These are phyloP conservation scores for Tricholoma bakamatsutake DNA, from an alignment of 768 basidiomycete genomes.

Conservation along the genomic window DNA sequence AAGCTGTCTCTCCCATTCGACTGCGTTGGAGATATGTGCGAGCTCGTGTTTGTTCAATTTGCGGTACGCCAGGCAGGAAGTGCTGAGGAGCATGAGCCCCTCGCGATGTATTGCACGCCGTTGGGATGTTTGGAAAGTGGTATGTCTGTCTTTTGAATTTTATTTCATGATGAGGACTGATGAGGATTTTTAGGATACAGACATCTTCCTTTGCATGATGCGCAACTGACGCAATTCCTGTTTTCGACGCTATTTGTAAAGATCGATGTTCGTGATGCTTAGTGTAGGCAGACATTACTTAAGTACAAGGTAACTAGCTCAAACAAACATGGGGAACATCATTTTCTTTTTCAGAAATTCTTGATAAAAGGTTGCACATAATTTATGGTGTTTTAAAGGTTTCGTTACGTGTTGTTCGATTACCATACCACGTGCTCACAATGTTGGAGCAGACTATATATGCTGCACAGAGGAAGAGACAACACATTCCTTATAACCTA, in stretches of 20 bases:
- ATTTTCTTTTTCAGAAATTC: too few species aligned
- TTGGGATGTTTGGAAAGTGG: slow-evolving; percentile 70
- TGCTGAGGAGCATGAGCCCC: slow-evolving; percentile 50
- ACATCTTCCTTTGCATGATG: slow-evolving; percentile 86
- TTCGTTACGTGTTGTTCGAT: too few species aligned
- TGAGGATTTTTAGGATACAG: slow-evolving; percentile 58
- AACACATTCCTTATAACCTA: too few species aligned
- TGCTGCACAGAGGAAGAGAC: too few species aligned
- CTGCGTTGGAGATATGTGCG: slow-evolving; percentile 66
- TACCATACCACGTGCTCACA: too few species aligned
- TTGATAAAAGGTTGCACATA: too few species aligned
- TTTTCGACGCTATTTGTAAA: slow-evolving; percentile 92
- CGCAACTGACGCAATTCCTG: slow-evolving; percentile 79
- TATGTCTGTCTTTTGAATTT: slow-evolving; percentile 23
- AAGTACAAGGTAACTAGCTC: too few species aligned
- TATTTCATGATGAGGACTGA: background rate
- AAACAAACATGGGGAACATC: too few species aligned
- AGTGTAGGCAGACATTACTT: background rate
- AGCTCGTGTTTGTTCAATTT: slow-evolving; percentile 81
- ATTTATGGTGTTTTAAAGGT: too few species aligned
- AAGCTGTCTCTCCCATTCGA: slow-evolving; percentile 65
- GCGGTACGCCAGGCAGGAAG: slow-evolving; percentile 61
- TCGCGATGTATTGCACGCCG: slow-evolving; percentile 71
- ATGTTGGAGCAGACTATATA: too few species aligned
- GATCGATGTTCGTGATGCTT: slow-evolving; percentile 38